These are phyloP conservation scores for Stellera chamaejasme DNA, from an alignment of 345 rosid species.

Conservation along the genomic window DNA sequence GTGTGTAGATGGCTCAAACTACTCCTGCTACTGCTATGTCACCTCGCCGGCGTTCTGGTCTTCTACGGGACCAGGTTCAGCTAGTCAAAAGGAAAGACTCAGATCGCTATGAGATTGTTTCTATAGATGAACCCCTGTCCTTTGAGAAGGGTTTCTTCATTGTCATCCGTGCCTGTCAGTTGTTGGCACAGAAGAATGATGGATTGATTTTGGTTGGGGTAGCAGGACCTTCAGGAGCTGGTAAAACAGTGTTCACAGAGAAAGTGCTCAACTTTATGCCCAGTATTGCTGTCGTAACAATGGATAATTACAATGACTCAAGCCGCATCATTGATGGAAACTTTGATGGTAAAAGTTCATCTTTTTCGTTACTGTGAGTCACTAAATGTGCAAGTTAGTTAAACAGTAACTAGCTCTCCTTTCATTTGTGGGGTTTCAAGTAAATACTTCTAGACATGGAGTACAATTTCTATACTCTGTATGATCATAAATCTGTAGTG, in stretches of 20 bases:
- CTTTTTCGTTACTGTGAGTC: slow-evolving; percentile 5
- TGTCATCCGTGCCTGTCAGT: slow-evolving; percentile 89
- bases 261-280: slow-evolving; percentile 90
- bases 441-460: too few species aligned
- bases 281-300: slow-evolving; percentile 79
- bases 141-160: slow-evolving; percentile 91
- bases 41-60: slow-evolving; percentile 76
- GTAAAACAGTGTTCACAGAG: slow-evolving; percentile 93
- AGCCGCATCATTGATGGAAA: slow-evolving; percentile 90
- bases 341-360: slow-evolving; percentile 70
- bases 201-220: slow-evolving; percentile 87
- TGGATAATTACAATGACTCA: slow-evolving; percentile 94
- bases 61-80: slow-evolving; percentile 84
- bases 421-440: too few species aligned
- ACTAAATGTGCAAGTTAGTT: neutral
- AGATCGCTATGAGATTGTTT: slow-evolving; percentile 74
- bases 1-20: slow-evolving; percentile 50
- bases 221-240: slow-evolving; percentile 99
- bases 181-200: slow-evolving; percentile 83
- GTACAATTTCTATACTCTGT: too few species aligned
- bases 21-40: slow-evolving; percentile 44
- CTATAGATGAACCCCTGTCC: slow-evolving; percentile 66
- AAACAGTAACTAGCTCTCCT: neutral
- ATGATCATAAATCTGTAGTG: too few species aligned
- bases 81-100: slow-evolving; percentile 63